These are phyloP conservation scores for Syzygium aqueum DNA, from an alignment of 345 rosid species.

Conservation along the genomic window DNA sequence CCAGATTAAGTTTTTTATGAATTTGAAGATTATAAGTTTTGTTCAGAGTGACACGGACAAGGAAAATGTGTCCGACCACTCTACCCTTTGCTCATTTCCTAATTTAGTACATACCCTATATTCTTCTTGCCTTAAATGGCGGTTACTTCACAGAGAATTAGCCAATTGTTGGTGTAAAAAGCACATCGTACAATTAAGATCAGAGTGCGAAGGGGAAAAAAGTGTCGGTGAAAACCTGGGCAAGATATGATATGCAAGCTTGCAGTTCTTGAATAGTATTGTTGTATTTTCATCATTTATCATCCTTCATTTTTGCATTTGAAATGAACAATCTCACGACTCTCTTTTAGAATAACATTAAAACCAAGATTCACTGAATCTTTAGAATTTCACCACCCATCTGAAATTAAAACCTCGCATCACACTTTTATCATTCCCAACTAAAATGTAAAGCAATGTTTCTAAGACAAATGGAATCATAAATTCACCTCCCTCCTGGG, in stretches of 20 bases:
- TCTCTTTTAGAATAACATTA: neutral
- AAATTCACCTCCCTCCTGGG: conserved; percentile 77
- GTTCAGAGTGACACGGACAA: neutral
- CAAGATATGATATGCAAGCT: neutral
- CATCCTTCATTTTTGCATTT: neutral
- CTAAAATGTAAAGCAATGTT: neutral
- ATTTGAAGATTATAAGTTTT: neutral
- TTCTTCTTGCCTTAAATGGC: neutral
- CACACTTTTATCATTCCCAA: neutral
- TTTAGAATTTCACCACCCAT: neutral
- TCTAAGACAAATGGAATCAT: neutral
- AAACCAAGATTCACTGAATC: neutral
- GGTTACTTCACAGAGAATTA: neutral
- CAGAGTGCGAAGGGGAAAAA: neutral
- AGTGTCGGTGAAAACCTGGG: neutral
- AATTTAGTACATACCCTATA: neutral
- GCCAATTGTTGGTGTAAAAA: neutral
- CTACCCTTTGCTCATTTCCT: neutral
- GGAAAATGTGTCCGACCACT: neutral
- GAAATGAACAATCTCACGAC: neutral
- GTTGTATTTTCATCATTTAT: neutral
- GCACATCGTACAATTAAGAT: neutral
- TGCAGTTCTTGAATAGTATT: neutral
- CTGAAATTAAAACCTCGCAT: neutral
- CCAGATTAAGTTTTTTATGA: neutral